Conservation (phyloP, 2,329 filamentous ascomycete species). For the Hymenoscyphus repandus region DNA sequence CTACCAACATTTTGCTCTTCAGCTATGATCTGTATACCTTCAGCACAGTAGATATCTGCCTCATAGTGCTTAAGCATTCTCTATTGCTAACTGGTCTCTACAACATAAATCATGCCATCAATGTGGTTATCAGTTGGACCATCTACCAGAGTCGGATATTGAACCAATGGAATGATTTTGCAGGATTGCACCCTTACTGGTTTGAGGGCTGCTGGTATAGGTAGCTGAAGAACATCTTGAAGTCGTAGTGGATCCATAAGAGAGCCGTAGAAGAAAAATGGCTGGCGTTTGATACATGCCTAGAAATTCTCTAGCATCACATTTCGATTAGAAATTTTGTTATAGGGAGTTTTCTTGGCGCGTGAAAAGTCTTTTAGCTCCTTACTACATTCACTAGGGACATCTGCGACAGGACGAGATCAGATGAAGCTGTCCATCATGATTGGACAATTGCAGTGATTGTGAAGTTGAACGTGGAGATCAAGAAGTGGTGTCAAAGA, state of each 20-base stretch:
- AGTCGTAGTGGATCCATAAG: conserved; percentile 17
- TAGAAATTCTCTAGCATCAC: conserved; percentile 17
- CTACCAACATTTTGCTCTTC: too few relatives aligned
- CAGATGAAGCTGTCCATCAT: conserved; percentile 10
- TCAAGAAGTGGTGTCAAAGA: too few relatives aligned
- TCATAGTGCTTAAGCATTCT: too few relatives aligned
- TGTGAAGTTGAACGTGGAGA: background rate
- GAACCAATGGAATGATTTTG: conserved; percentile 18
- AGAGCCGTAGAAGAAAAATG: conserved; percentile 19
- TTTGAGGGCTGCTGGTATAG: conserved; percentile 16
- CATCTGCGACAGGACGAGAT: conserved; percentile 6
- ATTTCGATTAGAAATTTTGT: conserved; percentile 11
- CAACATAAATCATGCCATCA: conserved; percentile 4
- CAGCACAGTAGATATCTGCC: too few relatives aligned
- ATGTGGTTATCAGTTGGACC: conserved; percentile 10
- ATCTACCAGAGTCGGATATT: conserved; percentile 17
- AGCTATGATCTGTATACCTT: too few relatives aligned
- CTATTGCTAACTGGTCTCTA: too few relatives aligned
- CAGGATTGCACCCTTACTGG: conserved; percentile 14
- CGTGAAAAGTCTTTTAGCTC: conserved; percentile 3
- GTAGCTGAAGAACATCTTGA: conserved; percentile 16
- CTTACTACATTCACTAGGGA: conserved; percentile 3
- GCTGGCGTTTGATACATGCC: conserved; percentile 12
- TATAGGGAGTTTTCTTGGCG: conserved; percentile 4
- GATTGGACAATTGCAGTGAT: conserved; percentile 2